A percentile compares a stretch with the other conserved stretches of the same genome.
Conservation (phyloP, 768 basidiomycete species). For the Calvatia gigantea region DNA sequence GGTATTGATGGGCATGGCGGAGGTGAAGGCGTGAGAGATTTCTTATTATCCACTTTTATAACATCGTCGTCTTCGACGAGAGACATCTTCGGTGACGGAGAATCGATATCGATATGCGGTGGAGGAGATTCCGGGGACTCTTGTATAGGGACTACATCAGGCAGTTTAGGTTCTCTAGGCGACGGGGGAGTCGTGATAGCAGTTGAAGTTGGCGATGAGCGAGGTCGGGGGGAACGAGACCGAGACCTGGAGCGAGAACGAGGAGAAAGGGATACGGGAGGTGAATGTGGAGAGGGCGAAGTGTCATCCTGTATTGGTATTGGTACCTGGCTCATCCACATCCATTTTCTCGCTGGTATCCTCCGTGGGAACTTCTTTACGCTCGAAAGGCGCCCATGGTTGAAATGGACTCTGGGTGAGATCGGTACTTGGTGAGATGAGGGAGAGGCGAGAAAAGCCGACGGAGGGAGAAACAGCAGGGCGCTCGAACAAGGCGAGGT, state of each 20-base stretch:
- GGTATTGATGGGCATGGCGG: neutral
- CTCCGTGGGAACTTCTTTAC: neutral
- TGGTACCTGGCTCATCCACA: too few relatives aligned
- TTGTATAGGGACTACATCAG: constrained; percentile 7
- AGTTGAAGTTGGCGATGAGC: constrained; percentile 1
- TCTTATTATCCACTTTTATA: neutral
- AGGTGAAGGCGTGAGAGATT: neutral
- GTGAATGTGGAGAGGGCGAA: neutral
- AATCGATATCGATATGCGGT: neutral
- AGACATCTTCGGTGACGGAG: constrained; percentile 7
- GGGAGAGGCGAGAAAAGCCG: constrained; percentile 42
- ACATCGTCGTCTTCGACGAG: neutral
- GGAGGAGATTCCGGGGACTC: constrained; percentile 14
- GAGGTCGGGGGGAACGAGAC: neutral
- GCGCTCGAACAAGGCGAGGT: constrained; percentile 6
- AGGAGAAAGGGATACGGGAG: neutral
- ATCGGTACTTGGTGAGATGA: constrained; percentile 22
- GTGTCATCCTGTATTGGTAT: neutral
- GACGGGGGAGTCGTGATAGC: constrained; percentile 1
- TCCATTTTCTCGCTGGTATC: neutral
- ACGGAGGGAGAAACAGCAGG: constrained; percentile 36
- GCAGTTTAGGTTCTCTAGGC: constrained; percentile 4
- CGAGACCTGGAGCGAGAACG: constrained; percentile 2
- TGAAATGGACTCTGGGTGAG: constrained; percentile 2
- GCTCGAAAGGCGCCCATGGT: constrained; percentile 8